These are phyloP conservation scores for Ceriops tagal DNA, from an alignment of 345 rosid species.

Conservation along the genomic window DNA sequence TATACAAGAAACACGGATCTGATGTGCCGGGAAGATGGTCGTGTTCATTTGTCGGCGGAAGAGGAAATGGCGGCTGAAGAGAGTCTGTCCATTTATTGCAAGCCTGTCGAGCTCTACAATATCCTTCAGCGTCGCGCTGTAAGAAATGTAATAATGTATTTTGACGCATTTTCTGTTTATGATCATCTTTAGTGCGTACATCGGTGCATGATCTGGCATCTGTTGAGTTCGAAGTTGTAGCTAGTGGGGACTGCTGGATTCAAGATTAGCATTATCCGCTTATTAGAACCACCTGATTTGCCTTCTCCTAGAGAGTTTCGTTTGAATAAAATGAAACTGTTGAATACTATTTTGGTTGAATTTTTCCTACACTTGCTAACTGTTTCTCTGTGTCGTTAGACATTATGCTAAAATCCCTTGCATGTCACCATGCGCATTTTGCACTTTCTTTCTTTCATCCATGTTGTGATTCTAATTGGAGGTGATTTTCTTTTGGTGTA, in stretches of 20 bases:
- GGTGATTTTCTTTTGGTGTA: slow-evolving; percentile 25
- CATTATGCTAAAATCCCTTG: no score
- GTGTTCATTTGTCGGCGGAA: slow-evolving; percentile 68
- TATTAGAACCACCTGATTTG: no score
- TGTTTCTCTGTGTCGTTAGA: no score
- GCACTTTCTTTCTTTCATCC: not conserved
- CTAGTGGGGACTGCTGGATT: no score
- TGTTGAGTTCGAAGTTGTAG: no score
- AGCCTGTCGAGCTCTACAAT: slow-evolving; percentile 96
- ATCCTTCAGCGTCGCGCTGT: slow-evolving; percentile 82
- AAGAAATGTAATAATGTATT: slow-evolving; percentile 49
- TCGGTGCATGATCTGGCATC: no score
- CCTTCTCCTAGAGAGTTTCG: no score
- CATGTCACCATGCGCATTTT: not conserved
- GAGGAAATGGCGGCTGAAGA: slow-evolving; percentile 92
- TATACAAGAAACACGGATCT: slow-evolving; percentile 78
- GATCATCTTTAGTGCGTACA: no score
- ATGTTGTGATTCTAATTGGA: not conserved
- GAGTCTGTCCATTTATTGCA: slow-evolving; percentile 78
- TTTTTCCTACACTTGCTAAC: no score
- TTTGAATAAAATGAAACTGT: no score
- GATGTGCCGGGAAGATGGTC: slow-evolving; percentile 92
- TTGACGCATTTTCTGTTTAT: not conserved
- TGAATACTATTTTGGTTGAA: no score
- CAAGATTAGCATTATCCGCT: no score